Percentiles rank a stretch among this genome's conserved stretches.
Conservation (phyloP, 225 moss, liverwort and hornwort genomes). For the Physcomitrellopsis africana region DNA sequence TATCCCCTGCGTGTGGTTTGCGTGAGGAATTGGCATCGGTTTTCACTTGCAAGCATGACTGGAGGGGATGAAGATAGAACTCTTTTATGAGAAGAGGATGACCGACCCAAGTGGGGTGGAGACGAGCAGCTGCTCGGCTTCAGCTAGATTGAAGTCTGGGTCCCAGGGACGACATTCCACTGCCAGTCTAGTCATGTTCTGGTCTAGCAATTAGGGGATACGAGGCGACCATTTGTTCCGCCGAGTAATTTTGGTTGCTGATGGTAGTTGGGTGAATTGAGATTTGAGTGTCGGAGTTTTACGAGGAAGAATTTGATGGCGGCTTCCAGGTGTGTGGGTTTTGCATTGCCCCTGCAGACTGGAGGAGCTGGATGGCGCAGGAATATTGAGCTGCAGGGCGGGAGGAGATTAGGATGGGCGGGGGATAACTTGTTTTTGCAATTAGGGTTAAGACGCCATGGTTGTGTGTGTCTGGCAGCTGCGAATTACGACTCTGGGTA, state of each 20-base stretch:
- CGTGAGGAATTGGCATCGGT: too few relatives aligned
- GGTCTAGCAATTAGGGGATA: background rate
- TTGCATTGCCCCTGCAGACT: slow-evolving; percentile 49
- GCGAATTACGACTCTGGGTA: slow-evolving; percentile 59
- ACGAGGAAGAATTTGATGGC: slow-evolving; percentile 33
- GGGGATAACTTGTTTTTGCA: slow-evolving; percentile 13
- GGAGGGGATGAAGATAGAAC: background rate
- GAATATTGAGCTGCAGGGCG: slow-evolving; percentile 22
- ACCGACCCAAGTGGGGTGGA: too few relatives aligned
- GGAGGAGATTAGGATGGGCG: slow-evolving; percentile 13
- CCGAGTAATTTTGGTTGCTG: background rate
- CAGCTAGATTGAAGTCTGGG: background rate
- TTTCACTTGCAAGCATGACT: background rate
- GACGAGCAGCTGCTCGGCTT: too few relatives aligned
- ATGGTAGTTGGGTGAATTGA: slow-evolving; percentile 20
- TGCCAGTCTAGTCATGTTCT: too few relatives aligned
- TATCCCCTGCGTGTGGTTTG: too few relatives aligned
- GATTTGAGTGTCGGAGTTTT: background rate
- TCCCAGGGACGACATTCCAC: background rate
- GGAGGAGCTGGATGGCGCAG: slow-evolving; percentile 38
- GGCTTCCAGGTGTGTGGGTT: slow-evolving; percentile 50
- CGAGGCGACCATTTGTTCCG: slow-evolving; percentile 23
- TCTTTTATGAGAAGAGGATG: too few relatives aligned
- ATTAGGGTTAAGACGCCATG: slow-evolving; percentile 52
- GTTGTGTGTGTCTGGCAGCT: slow-evolving; percentile 48